phyloP scores from a whole-genome alignment of 2,329 filamentous ascomycete genomes.

The Trichoderma sp. region DNA sequence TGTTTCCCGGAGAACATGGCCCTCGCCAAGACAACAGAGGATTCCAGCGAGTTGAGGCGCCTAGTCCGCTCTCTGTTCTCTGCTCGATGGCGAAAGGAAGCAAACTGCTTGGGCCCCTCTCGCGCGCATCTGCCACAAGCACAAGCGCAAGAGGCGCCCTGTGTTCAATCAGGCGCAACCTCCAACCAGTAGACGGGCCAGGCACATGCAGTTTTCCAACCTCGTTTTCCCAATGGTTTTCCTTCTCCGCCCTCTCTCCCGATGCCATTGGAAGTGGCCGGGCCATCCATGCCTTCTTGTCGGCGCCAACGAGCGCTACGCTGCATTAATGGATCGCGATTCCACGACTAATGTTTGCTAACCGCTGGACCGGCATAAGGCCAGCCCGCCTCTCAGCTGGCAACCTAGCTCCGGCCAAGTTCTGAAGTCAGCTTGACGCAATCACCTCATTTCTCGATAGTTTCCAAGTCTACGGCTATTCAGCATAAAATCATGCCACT shows the following conservation, averaged over 20 bases:
- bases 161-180: not conserved
- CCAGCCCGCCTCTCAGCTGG: not conserved
- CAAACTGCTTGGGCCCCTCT: not conserved
- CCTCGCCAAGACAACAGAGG: not conserved
- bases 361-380: constrained; percentile 10
- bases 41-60: not conserved
- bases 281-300: not conserved
- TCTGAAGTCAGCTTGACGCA: constrained; percentile 1
- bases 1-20: not conserved
- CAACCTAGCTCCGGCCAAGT: not conserved
- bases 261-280: not conserved
- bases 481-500: not conserved
- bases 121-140: not conserved
- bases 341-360: not conserved
- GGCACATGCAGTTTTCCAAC: not conserved
- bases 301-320: constrained; percentile 17
- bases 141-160: not conserved
- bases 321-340: constrained; percentile 11
- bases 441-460: constrained; percentile 14
- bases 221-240: not conserved
- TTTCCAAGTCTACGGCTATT: not conserved
- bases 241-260: not conserved
- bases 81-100: not conserved
- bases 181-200: not conserved
- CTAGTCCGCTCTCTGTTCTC: not conserved